Evolutionary conservation across 2,329 filamentous ascomycete species (phyloP).

Genomic region (Talaromyces pinophilus): DNA sequence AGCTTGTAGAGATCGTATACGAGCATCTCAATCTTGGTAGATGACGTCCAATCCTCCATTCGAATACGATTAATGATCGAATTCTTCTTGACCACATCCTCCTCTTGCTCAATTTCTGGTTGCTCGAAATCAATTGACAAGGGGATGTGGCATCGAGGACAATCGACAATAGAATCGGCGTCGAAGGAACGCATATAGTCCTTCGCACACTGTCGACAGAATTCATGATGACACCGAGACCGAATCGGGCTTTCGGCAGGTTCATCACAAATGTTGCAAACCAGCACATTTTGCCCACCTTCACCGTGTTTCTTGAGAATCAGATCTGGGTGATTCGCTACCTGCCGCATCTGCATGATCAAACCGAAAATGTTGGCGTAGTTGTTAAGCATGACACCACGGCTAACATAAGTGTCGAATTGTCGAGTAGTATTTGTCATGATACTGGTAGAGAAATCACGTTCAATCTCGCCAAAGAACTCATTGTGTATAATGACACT

Average conservation of each 20-base stretch:
- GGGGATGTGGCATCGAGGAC: conserved; percentile 87
- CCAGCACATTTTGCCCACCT: conserved; percentile 83
- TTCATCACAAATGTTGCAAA: conserved; percentile 96
- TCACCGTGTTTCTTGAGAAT: conserved; percentile 84
- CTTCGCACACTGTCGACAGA: conserved; percentile 78
- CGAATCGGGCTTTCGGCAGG: conserved; percentile 91
- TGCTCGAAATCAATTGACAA: conserved; percentile 92
- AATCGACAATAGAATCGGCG: conserved; percentile 60
- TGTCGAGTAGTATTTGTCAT: conserved; percentile 87
- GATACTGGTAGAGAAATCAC: conserved; percentile 92
- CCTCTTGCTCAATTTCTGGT: conserved; percentile 91
- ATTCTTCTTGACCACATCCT: conserved; percentile 82
- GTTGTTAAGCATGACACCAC: conserved; percentile 92
- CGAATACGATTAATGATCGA: conserved; percentile 98
- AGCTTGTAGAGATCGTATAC: conserved; percentile 92
- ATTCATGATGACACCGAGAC: conserved; percentile 90
- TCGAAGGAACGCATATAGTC: conserved; percentile 79
- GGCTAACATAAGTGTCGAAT: conserved; percentile 93
- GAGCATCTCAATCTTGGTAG: conserved; percentile 95
- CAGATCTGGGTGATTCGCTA: conserved; percentile 92
- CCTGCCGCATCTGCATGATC: conserved; percentile 99
- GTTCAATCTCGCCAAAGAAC: conserved; percentile 95
- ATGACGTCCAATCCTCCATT: conserved; percentile 98
- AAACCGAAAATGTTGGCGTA: conserved; percentile 99
- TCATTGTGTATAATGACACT: conserved; percentile 82